These are phyloP conservation scores for Cymodocea nodosa DNA, from an alignment of 116 monocot genomes.

Conservation along the genomic window DNA sequence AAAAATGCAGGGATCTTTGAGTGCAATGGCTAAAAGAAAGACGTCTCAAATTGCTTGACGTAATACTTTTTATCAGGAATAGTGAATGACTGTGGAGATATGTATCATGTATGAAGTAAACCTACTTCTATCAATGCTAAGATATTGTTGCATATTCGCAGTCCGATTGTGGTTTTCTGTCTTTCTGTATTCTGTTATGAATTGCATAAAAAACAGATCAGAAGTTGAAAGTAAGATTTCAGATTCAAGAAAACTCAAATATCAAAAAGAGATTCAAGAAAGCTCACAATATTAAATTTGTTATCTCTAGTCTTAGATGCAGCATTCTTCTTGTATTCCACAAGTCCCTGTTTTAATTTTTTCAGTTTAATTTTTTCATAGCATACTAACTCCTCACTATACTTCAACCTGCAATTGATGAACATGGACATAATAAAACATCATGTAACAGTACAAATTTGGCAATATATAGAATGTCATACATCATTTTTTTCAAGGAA, in stretches of 20 bases:
- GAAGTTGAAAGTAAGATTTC: neutral
- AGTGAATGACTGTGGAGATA: neutral
- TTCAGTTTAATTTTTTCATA: no score
- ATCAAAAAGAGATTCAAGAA: conserved; percentile 11
- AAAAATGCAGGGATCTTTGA: conserved; percentile 78
- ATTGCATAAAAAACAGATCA: neutral
- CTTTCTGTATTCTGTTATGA: conserved; percentile 51
- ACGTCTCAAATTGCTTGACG: neutral
- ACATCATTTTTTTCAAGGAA: neutral
- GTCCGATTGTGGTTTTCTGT: conserved; percentile 46
- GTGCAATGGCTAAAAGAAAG: conserved; percentile 58
- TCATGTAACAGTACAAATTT: neutral
- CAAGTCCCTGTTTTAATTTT: conserved; percentile 75
- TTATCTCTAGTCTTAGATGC: conserved; percentile 64
- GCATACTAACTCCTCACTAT: conserved; percentile 58
- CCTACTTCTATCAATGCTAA: conserved; percentile 71
- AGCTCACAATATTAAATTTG: conserved; percentile 63
- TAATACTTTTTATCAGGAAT: no score
- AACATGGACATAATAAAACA: neutral
- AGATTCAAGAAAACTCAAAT: conserved; percentile 24
- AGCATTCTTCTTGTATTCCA: conserved; percentile 57
- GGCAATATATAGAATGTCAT: neutral
- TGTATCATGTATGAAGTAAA: neutral
- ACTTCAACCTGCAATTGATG: conserved; percentile 39
- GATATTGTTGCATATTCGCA: conserved; percentile 86